Conservation (phyloP, 2,329 filamentous ascomycete genomes). For the Fulvia fulva region DNA sequence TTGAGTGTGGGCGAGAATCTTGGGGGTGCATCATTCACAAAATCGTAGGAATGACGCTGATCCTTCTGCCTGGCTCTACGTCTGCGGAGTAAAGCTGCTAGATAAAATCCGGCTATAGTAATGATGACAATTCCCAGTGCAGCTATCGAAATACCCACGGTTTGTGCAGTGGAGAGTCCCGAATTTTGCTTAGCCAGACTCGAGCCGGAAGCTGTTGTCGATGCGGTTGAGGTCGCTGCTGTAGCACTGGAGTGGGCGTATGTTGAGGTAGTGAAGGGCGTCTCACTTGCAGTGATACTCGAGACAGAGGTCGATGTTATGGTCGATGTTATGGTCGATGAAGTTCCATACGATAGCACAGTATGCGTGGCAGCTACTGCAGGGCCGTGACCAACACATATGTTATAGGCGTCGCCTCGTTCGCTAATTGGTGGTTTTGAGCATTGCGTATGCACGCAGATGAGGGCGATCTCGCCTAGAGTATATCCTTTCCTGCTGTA, state of each 20-base stretch:
- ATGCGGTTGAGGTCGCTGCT: not conserved
- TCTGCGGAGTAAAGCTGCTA: constrained; percentile 21
- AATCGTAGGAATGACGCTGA: constrained; percentile 31
- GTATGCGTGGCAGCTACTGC: constrained; percentile 29
- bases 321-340: no score
- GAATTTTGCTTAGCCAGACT: not conserved
- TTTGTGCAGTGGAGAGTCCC: constrained; percentile 29
- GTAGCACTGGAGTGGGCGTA: not conserved
- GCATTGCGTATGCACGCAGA: constrained; percentile 20
- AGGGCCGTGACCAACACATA: constrained; percentile 25
- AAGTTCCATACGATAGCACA: no score
- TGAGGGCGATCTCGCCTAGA: constrained; percentile 32
- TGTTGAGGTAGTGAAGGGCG: not conserved
- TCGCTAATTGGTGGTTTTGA: not conserved
- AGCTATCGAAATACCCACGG: constrained; percentile 32
- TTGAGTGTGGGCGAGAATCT: constrained; percentile 23
- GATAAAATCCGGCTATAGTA: constrained; percentile 21
- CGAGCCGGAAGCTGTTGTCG: not conserved
- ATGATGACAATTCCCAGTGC: constrained; percentile 28
- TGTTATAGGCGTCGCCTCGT: constrained; percentile 21
- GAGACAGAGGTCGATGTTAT: not conserved
- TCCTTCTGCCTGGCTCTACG: constrained; percentile 15
- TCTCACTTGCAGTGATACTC: not conserved
- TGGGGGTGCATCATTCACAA: constrained; percentile 31
- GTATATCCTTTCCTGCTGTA: constrained; percentile 32